Conservation (phyloP, 345 rosid genomes). For the Eucalyptus erythrocorys region DNA sequence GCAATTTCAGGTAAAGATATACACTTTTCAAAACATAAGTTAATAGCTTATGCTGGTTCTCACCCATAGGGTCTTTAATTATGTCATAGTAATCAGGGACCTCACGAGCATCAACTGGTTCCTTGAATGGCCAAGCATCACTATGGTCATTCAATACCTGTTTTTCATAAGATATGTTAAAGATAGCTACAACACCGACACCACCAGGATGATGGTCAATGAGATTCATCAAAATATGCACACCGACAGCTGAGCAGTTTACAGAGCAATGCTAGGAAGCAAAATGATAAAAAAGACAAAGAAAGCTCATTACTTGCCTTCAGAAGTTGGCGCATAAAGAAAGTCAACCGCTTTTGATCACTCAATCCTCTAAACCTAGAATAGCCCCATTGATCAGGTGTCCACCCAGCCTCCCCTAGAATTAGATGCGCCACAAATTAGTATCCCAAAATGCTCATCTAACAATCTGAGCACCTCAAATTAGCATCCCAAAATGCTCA, state of each 20-base stretch:
- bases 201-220: neutral
- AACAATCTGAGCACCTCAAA: neutral
- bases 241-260: neutral
- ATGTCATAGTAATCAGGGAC: slow-evolving; percentile 98
- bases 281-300: neutral
- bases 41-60: neutral
- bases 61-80: slow-evolving; percentile 99
- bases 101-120: slow-evolving; percentile 90
- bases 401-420: slow-evolving; percentile 90
- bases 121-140: slow-evolving; percentile 99
- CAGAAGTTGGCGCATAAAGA: slow-evolving; percentile 77
- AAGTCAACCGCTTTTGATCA: slow-evolving; percentile 60
- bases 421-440: neutral
- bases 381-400: slow-evolving; percentile 95
- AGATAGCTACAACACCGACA: neutral
- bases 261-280: neutral
- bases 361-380: slow-evolving; percentile 62
- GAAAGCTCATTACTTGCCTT: slow-evolving; percentile 38
- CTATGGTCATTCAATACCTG: slow-evolving; percentile 92
- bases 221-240: neutral
- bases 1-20: neutral
- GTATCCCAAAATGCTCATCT: neutral
- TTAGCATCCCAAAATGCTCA: neutral
- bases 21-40: neutral
- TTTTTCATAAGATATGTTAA: neutral